Base-by-base conservation (phyloP, 2,329 filamentous ascomycete species). In the Aspergillus ustus region DNA sequence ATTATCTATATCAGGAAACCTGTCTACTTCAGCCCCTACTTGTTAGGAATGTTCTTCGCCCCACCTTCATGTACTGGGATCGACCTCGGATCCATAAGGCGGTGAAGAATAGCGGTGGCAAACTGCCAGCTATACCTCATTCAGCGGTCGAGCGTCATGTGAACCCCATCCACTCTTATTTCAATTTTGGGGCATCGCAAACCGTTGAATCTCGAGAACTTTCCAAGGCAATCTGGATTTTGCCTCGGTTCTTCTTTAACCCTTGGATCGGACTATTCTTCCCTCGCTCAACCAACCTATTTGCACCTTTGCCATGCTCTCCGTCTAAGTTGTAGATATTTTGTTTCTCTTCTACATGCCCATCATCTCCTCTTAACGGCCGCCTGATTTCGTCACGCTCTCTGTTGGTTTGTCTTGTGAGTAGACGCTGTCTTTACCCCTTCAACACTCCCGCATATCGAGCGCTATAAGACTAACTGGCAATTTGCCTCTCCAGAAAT, bases 371-470 rank as follows among this genome's bases (percentile, higher is more conserved):
- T 62, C 22, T 31, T 31, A 43, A 58, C 54, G 50, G 50, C 59
- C 63, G 59, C 64, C 60, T 67, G 62, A 66, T 59, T 57, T 63
- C 59, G 59, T 64, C 53, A 63, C 59, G 48, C 37, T 48, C 11
- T 29, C 49, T 60, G 37, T 45, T 62, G 60, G 51, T 46, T 46
- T 48, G 40, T 40, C 46, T 59, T 52, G 44, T 49, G 51, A 29
- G 62, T 64, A 57, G 51, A 54, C 43, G n/a, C 5, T n/a, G 29
- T 25, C 19, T 37, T 7, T 34, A 40, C 22, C 43, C 15, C 22
- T 49, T 44, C 48, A 37, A 44, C 55, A 29, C 5, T 22, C 28
- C 45, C 37, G 7, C 22, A 34, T 48, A 44, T 57, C 34, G 43
- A 43, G 31, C 22, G n/a, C n/a, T 29, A 13, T 4, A 28, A 20